Conservation (phyloP, 345 rosid genomes). For the Syzygium oleosum region DNA sequence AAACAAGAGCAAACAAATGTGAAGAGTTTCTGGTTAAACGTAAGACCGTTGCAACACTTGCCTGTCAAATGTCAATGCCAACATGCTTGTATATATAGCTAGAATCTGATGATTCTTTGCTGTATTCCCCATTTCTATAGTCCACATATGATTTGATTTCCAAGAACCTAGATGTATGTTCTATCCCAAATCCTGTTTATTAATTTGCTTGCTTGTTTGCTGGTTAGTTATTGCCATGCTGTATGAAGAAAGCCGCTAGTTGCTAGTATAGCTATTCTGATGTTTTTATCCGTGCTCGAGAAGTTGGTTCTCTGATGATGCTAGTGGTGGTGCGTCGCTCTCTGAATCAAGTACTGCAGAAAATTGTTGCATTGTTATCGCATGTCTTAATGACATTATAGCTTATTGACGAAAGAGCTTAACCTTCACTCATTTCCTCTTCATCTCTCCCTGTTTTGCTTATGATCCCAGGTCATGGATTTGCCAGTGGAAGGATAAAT, state of each 20-base stretch:
- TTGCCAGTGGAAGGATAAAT: slow-evolving; percentile 60
- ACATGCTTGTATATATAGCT: background rate
- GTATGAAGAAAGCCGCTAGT: background rate
- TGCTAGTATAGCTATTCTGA: background rate
- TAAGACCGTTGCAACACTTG: background rate
- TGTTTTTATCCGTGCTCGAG: background rate
- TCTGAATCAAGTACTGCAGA: background rate
- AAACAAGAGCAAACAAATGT: background rate
- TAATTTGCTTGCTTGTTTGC: background rate
- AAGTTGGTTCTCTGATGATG: background rate
- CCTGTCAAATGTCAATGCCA: background rate
- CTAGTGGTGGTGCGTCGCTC: background rate
- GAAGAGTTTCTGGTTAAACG: background rate
- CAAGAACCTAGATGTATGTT: background rate
- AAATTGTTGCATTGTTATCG: background rate
- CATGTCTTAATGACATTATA: background rate
- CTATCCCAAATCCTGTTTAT: background rate
- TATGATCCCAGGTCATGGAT: slow-evolving; percentile 47
- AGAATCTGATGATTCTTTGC: background rate
- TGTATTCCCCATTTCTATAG: background rate
- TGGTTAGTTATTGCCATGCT: background rate
- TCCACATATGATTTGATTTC: background rate
- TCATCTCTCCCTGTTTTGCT: background rate
- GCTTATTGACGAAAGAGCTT: background rate
- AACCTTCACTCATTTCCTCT: background rate